Conservation (phyloP, 2,329 filamentous ascomycete genomes). For the Penicillium sp. region DNA sequence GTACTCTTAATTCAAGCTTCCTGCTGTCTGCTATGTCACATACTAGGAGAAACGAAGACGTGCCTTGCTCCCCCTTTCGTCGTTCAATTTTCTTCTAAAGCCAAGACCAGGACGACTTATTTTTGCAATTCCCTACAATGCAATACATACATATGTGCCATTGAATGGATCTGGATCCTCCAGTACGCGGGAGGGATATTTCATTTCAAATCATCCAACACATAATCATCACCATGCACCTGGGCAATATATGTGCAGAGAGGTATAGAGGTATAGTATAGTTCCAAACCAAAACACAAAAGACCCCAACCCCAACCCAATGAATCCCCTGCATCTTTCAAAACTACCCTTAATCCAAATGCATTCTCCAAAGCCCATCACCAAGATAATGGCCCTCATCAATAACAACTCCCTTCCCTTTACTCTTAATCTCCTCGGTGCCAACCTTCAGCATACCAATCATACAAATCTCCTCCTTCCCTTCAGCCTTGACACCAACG, state of each 20-base stretch:
- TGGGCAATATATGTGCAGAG: neutral
- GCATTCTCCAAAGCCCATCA: conserved; percentile 85
- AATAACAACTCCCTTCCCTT: conserved; percentile 90
- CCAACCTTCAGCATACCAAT: conserved; percentile 80
- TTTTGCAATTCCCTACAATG: too few relatives aligned
- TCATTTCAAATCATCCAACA: conserved; percentile 9
- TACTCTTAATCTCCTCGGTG: conserved; percentile 87
- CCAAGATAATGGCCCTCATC: conserved; percentile 92
- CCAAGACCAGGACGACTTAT: too few relatives aligned
- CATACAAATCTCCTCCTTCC: conserved; percentile 86
- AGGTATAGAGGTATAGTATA: neutral
- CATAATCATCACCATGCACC: conserved; percentile 2
- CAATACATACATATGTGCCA: too few relatives aligned
- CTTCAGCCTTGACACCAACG: conserved; percentile 87
- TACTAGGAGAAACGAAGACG: too few relatives aligned
- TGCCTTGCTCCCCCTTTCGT: too few relatives aligned
- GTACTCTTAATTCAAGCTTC: too few relatives aligned
- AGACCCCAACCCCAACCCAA: neutral
- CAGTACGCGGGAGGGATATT: neutral
- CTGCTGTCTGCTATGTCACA: too few relatives aligned
- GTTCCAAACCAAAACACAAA: neutral
- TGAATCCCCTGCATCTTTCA: neutral
- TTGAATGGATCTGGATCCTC: neutral
- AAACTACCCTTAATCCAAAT: conserved; percentile 46
- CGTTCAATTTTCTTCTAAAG: too few relatives aligned